These are phyloP conservation scores for Sungouiella thailandica DNA, from an alignment of 805 yeast genomes.

Conservation along the genomic window DNA sequence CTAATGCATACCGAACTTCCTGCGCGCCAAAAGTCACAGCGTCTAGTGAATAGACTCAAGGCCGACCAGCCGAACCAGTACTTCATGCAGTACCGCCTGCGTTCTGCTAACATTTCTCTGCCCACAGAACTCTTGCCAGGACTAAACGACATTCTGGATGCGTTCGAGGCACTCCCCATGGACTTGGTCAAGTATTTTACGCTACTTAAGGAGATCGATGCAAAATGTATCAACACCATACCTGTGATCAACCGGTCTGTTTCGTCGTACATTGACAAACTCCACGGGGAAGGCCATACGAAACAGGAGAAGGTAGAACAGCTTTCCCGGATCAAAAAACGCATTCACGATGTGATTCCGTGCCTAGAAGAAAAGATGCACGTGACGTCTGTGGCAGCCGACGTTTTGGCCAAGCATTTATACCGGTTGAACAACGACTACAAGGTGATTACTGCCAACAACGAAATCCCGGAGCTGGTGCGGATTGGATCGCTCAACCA, in stretches of 20 bases:
- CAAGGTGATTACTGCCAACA: slow-evolving; percentile 60
- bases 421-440: slow-evolving; percentile 76
- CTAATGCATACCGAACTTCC: slow-evolving; percentile 21
- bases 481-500: slow-evolving; percentile 79
- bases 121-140: slow-evolving; percentile 60
- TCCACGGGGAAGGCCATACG: slow-evolving; percentile 13
- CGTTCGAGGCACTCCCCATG: slow-evolving; percentile 81
- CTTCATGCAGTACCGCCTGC: slow-evolving; percentile 31
- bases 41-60: slow-evolving; percentile 21
- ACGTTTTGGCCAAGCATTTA: slow-evolving; percentile 62
- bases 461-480: slow-evolving; percentile 77
- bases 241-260: slow-evolving; percentile 62
- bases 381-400: slow-evolving; percentile 88
- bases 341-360: slow-evolving; percentile 71
- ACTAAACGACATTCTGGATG: slow-evolving; percentile 85
- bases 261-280: slow-evolving; percentile 36
- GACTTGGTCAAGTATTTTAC: slow-evolving; percentile 85
- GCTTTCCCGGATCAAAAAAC: slow-evolving; percentile 37
- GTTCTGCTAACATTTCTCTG: slow-evolving; percentile 27
- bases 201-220: slow-evolving; percentile 86
- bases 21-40: slow-evolving; percentile 30
- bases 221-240: slow-evolving; percentile 75
- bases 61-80: slow-evolving; percentile 19
- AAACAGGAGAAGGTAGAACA: slow-evolving; percentile 22
- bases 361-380: slow-evolving; percentile 96